These are phyloP conservation scores for Protomyces pachydermus DNA, from an alignment of 1,139 yeast species.

Conservation along the genomic window DNA sequence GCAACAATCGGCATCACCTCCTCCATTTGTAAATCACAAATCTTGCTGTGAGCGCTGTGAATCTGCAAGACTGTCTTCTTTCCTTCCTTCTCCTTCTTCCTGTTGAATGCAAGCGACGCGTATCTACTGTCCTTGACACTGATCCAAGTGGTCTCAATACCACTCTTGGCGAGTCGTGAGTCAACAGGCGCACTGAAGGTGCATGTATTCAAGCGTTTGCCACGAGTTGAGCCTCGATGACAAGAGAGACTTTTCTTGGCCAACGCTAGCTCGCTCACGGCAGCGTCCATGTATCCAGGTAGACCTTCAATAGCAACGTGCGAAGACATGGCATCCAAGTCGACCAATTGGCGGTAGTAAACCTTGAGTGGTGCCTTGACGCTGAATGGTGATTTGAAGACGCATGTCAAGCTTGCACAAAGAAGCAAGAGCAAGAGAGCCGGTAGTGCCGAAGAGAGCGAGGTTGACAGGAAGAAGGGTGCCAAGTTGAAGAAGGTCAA, in stretches of 20 bases:
- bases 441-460: constrained; percentile 20
- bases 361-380: constrained; percentile 32
- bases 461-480: constrained; percentile 26
- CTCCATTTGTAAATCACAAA: constrained; percentile 18
- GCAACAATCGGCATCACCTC: constrained; percentile 8
- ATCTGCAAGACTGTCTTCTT: constrained; percentile 2
- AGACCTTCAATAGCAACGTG: constrained; percentile 21
- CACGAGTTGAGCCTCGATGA: constrained; percentile 2
- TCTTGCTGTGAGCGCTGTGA: constrained; percentile 15
- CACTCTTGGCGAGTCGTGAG: constrained; percentile 15
- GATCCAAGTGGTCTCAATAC: constrained; percentile 3
- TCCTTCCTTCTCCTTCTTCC: constrained; percentile 9
- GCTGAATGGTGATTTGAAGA: constrained; percentile 31
- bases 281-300: constrained; percentile 23
- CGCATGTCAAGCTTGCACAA: constrained; percentile 30
- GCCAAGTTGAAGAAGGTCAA: constrained; percentile 29
- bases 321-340: constrained; percentile 28
- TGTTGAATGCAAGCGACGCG: neutral
- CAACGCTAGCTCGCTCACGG: constrained; percentile 10
- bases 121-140: neutral
- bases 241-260: constrained; percentile 8
- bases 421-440: constrained; percentile 32
- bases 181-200: constrained; percentile 17
- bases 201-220: constrained; percentile 2
- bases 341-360: constrained; percentile 31